Evolutionary conservation across 2,329 filamentous ascomycete genomes (phyloP), one percentile per base, ranked within the genome.

Genomic region (Annulohypoxylon truncatum): DNA sequence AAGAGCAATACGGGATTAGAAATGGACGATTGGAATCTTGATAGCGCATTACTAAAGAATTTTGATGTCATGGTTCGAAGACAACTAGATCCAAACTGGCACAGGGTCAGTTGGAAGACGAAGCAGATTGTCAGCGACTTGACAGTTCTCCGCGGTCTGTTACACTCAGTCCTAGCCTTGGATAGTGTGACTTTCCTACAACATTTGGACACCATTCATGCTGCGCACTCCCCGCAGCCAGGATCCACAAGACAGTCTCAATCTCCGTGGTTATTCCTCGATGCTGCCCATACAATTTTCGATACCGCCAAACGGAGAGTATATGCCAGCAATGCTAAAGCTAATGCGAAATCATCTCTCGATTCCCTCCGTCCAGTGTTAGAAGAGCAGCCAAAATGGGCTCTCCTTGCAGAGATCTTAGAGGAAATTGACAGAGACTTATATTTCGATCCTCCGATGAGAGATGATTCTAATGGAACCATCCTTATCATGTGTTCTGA

Each of bases 401-500:
- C 85, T 24, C 83, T 97, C 13, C 82, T 99, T 15, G 91, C 93
- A n/a, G 94, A 97, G 61, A 90, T 97, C 0, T 81, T 99, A 3
- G 91, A 95, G 68, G 96, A 99, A 79, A 97, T 99, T 71, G 96
- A 98, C 74, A 88, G 90, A 56, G 94, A 97, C 74, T 84, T 93
- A 13, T 96, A 96, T 77, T 90, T 96, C 74, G 94, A 96, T 68
- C 91, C 93, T 4, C 82, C 84, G 7, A 81, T 85, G n/a, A 85
- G 87, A 60, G 93, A 96, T 77, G 92, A 94, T 73, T 97, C 94
- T 0, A 97, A 94, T 75, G 92, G 92, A n/a, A 93, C 92, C 2
- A 93, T 97, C 52, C 82, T 99, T 31, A 93, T 99, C 77, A 98
- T 99, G 96, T 98, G 95, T 76, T 90, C 91, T 24, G 95, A 97